phyloP scores from a whole-genome alignment of 345 rosid species.

The Fremontodendron californicum region DNA sequence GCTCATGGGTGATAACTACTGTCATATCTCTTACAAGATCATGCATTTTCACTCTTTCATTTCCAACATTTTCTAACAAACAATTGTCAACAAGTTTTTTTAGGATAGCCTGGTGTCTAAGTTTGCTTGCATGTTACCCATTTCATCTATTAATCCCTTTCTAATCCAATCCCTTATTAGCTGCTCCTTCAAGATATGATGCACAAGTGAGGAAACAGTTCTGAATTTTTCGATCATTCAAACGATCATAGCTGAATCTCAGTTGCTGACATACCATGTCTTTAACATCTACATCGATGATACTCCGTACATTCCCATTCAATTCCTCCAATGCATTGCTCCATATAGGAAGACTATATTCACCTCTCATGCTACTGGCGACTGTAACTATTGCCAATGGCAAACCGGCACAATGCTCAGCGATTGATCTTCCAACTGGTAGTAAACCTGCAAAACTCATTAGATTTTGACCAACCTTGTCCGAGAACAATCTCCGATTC shows the following conservation, averaged over 20 bases:
- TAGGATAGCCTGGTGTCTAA: background rate
- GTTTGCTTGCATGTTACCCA: background rate
- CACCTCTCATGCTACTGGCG: slow-evolving; percentile 3
- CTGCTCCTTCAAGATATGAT: background rate
- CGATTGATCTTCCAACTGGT: background rate
- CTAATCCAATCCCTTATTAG: background rate
- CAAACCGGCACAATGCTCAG: slow-evolving; percentile 8
- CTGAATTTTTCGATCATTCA: slow-evolving; percentile 6
- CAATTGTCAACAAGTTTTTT: slow-evolving; percentile 14
- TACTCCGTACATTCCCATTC: background rate
- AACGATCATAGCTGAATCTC: slow-evolving; percentile 9
- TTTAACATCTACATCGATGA: background rate
- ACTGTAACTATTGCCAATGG: slow-evolving; percentile 11
- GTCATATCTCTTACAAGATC: slow-evolving; percentile 28
- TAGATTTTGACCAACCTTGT: background rate
- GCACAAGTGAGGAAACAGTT: slow-evolving; percentile 17
- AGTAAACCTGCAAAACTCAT: background rate
- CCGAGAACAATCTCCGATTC: slow-evolving; percentile 9
- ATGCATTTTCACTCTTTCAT: slow-evolving; percentile 19
- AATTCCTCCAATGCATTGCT: background rate
- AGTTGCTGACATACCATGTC: background rate
- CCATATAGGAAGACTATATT: background rate
- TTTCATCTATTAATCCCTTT: slow-evolving; percentile 8
- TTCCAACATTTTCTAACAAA: background rate
- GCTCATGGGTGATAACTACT: no score